Conservation (phyloP, 257 asterid species). For the Solanum megistacrolobum region DNA sequence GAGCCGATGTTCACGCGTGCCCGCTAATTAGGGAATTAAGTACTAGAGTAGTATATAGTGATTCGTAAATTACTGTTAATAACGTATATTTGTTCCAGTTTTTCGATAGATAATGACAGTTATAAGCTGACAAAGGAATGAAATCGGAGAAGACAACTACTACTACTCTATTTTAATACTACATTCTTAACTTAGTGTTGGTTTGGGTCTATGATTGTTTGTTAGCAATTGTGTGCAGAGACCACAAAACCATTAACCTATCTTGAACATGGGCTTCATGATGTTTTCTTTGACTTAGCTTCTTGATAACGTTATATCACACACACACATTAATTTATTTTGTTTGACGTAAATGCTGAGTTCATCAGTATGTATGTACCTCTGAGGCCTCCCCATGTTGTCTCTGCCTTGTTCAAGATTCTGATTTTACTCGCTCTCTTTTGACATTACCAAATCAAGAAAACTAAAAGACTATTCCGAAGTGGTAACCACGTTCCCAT, state of each 20-base stretch:
- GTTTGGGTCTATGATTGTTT: background rate
- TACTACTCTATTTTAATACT: background rate
- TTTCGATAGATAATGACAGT: background rate
- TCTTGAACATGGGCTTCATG: constrained; percentile 22
- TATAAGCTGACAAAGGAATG: background rate
- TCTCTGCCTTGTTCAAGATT: background rate
- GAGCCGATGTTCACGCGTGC: background rate
- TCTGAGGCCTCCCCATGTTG: background rate
- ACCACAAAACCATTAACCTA: background rate
- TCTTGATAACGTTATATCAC: background rate
- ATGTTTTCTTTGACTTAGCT: constrained; percentile 20
- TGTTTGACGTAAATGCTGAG: background rate
- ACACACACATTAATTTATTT: background rate
- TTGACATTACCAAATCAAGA: background rate
- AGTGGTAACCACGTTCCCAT: constrained; percentile 43
- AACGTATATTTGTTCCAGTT: background rate
- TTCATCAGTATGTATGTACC: background rate
- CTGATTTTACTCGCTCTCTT: constrained; percentile 10
- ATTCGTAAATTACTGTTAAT: background rate
- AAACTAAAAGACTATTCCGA: constrained; percentile 3
- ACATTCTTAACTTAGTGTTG: background rate
- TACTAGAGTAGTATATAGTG: background rate
- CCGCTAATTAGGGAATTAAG: background rate
- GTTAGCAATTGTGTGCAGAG: background rate
- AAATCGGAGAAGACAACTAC: background rate